A percentile compares a stretch with the other conserved stretches of the same genome.
Evolutionary conservation across 2,329 filamentous ascomycete genomes (phyloP).

Genomic region (Pseudopyricularia cyperi): DNA sequence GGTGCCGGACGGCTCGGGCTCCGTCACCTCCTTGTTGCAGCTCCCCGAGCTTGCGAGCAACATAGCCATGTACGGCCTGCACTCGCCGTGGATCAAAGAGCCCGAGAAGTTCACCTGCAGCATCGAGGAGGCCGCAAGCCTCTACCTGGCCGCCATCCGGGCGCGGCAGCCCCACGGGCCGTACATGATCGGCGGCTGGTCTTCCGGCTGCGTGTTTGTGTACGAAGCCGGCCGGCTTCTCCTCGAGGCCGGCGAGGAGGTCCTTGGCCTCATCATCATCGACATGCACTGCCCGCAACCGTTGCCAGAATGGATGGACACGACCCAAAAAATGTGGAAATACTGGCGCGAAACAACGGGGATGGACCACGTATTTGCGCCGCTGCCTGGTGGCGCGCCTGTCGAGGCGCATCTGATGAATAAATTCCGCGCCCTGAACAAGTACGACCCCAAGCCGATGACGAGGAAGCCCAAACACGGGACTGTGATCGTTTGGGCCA

Average conservation of each 20-base stretch:
- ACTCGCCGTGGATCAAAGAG: slow-evolving; percentile 47
- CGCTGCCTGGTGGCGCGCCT: too few relatives aligned
- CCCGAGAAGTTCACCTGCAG: slow-evolving; percentile 37
- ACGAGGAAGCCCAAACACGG: neutral
- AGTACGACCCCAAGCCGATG: neutral
- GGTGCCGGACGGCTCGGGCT: slow-evolving; percentile 4
- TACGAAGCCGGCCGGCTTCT: slow-evolving; percentile 26
- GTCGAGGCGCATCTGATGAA: neutral
- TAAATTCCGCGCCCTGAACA: neutral
- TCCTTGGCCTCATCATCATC: neutral
- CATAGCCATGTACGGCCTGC: slow-evolving; percentile 30
- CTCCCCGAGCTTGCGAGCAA: slow-evolving; percentile 28
- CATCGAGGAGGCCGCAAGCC: slow-evolving; percentile 33
- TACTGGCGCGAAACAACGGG: neutral
- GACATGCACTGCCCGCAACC: neutral
- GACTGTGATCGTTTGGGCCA: neutral
- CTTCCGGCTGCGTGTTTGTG: slow-evolving; percentile 42
- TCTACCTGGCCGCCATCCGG: slow-evolving; percentile 42
- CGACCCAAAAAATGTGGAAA: neutral
- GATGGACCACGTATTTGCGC: neutral
- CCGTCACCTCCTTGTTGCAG: slow-evolving; percentile 33
- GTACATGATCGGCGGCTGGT: slow-evolving; percentile 46
- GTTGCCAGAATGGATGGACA: neutral
- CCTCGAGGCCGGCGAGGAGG: neutral
- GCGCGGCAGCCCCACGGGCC: slow-evolving; percentile 41